Evolutionary conservation across 2,329 filamentous ascomycete genomes (phyloP).

Genomic region (Alternaria triticimaculans): DNA sequence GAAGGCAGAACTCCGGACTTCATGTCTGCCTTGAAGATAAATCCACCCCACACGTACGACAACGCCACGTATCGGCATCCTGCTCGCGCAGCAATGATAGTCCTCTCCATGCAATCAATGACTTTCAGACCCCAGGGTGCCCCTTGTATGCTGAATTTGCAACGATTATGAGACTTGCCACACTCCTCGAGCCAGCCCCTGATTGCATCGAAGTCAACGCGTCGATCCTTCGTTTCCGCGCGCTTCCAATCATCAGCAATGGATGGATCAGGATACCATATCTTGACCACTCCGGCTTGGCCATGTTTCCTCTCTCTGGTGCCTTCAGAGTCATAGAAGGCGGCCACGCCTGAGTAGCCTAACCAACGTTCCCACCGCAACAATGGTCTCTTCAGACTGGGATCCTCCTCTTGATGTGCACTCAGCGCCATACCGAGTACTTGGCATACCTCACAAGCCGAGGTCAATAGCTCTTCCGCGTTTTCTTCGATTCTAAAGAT

Average conservation of each 20-base stretch:
- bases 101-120: not conserved
- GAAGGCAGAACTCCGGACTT: rapidly evolving
- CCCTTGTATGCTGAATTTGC: rapidly evolving
- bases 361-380: not conserved
- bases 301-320: rapidly evolving
- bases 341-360: rapidly evolving
- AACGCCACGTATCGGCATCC: not conserved
- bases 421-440: not conserved
- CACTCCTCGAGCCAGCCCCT: not conserved
- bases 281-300: rapidly evolving
- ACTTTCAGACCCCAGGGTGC: rapidly evolving
- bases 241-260: not conserved
- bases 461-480: not conserved
- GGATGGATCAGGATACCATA: not conserved
- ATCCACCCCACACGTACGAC: not conserved
- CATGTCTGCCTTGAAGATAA: rapidly evolving
- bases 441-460: not conserved
- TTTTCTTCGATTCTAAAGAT: not conserved
- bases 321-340: rapidly evolving
- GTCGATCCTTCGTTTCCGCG: rapidly evolving
- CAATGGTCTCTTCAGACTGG: rapidly evolving
- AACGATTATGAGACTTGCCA: rapidly evolving
- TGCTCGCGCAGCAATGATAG: rapidly evolving
- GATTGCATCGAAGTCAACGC: not conserved
- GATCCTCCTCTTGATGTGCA: rapidly evolving